Percentiles rank a stretch among this genome's conserved stretches.
These are phyloP conservation scores for Beauveria pseudobassiana DNA, from an alignment of 2,329 filamentous ascomycete species.

Conservation along the genomic window DNA sequence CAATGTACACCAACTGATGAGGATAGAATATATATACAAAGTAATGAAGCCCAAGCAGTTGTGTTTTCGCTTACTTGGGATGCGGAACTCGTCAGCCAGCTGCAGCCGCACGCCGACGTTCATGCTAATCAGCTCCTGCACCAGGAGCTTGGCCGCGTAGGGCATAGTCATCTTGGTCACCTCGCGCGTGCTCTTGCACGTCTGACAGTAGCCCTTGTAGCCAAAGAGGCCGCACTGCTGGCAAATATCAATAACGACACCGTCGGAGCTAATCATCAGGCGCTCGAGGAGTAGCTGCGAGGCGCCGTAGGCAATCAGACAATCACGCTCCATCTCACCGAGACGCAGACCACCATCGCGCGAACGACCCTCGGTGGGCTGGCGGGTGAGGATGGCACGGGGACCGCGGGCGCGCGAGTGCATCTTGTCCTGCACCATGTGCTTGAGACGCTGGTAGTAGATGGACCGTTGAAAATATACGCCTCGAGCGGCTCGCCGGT, in stretches of 20 bases:
- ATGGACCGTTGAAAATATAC: constrained; percentile 97
- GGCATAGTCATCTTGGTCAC: constrained; percentile 94
- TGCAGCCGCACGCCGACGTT: constrained; percentile 92
- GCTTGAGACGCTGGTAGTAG: constrained; percentile 98
- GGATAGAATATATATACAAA: constrained; percentile 9
- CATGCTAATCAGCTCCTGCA: constrained; percentile 97
- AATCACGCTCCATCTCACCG: constrained; percentile 98
- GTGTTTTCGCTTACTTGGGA: constrained; percentile 28
- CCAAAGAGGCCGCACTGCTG: constrained; percentile 92
- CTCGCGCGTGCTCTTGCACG: constrained; percentile 75
- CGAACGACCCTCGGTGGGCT: constrained; percentile 92
- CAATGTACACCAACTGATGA: constrained; percentile 12
- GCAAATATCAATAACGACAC: constrained; percentile 86
- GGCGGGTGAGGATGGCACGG: constrained; percentile 82
- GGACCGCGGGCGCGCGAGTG: constrained; percentile 89
- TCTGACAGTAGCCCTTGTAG: constrained; percentile 90
- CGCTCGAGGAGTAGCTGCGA: constrained; percentile 87
- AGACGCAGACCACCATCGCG: constrained; percentile 85
- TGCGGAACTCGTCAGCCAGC: constrained; percentile 86
- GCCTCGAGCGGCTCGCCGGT: constrained; percentile 90
- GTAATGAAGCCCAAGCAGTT: background rate
- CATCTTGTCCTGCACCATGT: constrained; percentile 99
- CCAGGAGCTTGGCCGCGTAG: constrained; percentile 90
- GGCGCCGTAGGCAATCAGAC: constrained; percentile 92
- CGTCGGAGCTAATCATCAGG: constrained; percentile 90